These are phyloP conservation scores for Waltiozyma sp. DNA, from an alignment of 1,139 yeast species.

Conservation along the genomic window DNA sequence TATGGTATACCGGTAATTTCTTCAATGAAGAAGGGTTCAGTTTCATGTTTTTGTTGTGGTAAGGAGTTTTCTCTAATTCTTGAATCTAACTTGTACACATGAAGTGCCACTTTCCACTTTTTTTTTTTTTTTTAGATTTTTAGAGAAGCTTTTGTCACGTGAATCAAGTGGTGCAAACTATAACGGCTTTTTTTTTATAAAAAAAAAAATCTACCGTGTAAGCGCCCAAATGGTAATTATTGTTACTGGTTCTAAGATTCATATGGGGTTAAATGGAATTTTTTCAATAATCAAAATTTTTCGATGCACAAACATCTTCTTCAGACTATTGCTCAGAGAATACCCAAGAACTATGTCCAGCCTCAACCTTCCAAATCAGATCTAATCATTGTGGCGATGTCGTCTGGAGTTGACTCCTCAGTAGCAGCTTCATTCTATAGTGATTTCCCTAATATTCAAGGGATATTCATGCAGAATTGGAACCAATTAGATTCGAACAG, in stretches of 20 bases:
- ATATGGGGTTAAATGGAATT: too few species aligned
- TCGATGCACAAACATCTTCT: background rate
- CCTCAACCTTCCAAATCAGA: conserved; percentile 40
- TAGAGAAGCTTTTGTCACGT: too few species aligned
- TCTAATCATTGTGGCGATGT: conserved; percentile 77
- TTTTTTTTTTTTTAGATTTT: too few species aligned
- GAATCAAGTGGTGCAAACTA: too few species aligned
- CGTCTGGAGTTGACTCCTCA: conserved; percentile 94
- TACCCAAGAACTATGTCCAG: conserved; percentile 23
- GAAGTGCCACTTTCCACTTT: too few species aligned
- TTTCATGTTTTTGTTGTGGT: background rate
- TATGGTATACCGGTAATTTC: background rate
- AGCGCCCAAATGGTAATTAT: too few species aligned
- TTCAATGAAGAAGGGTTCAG: background rate
- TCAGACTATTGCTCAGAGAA: conserved; percentile 1
- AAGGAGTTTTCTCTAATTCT: too few species aligned
- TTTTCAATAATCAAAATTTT: too few species aligned
- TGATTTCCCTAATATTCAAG: conserved; percentile 40
- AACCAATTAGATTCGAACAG: conserved; percentile 31
- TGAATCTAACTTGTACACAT: too few species aligned
- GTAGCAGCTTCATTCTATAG: conserved; percentile 70
- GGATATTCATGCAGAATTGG: conserved; percentile 95
- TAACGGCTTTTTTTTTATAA: too few species aligned
- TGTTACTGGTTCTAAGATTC: too few species aligned
- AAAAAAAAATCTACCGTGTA: too few species aligned